These are phyloP conservation scores for Chimonanthus praecox DNA, from an alignment of 164 flowering plant genomes.

Conservation along the genomic window DNA sequence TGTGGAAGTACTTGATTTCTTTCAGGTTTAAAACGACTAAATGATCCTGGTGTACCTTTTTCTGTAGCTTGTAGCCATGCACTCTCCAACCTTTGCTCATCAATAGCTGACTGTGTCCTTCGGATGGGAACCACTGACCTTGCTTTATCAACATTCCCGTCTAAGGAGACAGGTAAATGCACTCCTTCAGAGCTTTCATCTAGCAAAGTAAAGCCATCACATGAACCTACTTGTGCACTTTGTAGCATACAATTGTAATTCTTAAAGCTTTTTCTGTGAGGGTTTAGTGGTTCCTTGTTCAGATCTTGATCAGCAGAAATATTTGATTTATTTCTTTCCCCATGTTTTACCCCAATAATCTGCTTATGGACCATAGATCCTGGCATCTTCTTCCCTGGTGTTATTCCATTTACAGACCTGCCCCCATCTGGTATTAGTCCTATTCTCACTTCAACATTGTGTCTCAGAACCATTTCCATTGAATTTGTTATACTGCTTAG, in stretches of 20 bases:
- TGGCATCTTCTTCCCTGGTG: slow-evolving; percentile 18
- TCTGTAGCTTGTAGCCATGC: slow-evolving; percentile 92
- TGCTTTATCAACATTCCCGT: slow-evolving; percentile 17
- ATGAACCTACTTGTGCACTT: slow-evolving; percentile 13
- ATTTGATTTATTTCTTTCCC: slow-evolving; percentile 18
- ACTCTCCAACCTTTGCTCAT: slow-evolving; percentile 81
- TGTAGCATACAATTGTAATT: slow-evolving; percentile 24
- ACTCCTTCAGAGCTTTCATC: slow-evolving; percentile 19
- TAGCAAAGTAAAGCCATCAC: slow-evolving; percentile 16
- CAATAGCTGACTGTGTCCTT: slow-evolving; percentile 70
- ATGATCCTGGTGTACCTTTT: slow-evolving; percentile 63
- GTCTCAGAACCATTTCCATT: slow-evolving; percentile 66
- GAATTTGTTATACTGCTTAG: slow-evolving; percentile 87
- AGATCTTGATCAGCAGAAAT: slow-evolving; percentile 15
- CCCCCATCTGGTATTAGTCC: slow-evolving; percentile 41
- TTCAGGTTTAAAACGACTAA: slow-evolving; percentile 63
- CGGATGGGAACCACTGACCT: slow-evolving; percentile 49
- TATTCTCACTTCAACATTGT: slow-evolving; percentile 72
- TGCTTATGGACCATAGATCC: slow-evolving; percentile 18
- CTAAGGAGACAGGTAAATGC: slow-evolving; percentile 23
- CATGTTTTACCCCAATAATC: slow-evolving; percentile 10
- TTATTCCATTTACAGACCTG: slow-evolving; percentile 15
- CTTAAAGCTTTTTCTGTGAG: slow-evolving; percentile 24
- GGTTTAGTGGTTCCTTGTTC: slow-evolving; percentile 20
- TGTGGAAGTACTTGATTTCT: slow-evolving; percentile 90